Percentiles rank a stretch among this genome's conserved stretches.
These are phyloP conservation scores for Wickerhamomyces mucosus DNA, from an alignment of 805 yeast species.

Conservation along the genomic window DNA sequence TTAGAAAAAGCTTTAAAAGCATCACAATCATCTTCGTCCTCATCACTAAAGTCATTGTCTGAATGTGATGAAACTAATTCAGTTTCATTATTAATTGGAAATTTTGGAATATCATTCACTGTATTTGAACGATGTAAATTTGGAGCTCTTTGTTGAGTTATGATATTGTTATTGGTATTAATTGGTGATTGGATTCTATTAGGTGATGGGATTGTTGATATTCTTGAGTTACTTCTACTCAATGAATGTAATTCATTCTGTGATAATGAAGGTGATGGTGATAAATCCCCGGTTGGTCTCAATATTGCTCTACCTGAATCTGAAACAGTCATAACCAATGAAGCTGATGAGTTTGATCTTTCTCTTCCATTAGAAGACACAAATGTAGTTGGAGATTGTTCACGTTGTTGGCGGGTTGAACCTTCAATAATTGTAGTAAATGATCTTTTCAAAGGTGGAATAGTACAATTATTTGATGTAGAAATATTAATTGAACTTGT, in stretches of 20 bases:
- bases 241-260: no score
- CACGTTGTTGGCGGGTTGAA: not conserved
- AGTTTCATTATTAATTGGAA: not conserved
- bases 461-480: no score
- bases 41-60: constrained; percentile 6
- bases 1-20: constrained; percentile 18
- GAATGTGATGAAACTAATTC: constrained; percentile 5
- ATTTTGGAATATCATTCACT: no score
- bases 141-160: constrained; percentile 6
- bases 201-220: constrained; percentile 20
- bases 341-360: constrained; percentile 10
- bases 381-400: constrained; percentile 2
- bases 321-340: constrained; percentile 9
- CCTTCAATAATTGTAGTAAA: constrained; percentile 1
- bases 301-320: not conserved
- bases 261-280: no score
- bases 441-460: constrained; percentile 8
- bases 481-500: not conserved
- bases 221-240: constrained; percentile 7
- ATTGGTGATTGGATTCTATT: constrained; percentile 14
- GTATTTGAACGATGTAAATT: no score
- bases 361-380: not conserved
- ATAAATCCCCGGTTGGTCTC: no score
- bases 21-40: constrained; percentile 13
- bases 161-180: not conserved